These are phyloP conservation scores for Neurospora sp. DNA, from an alignment of 495 filamentous ascomycete genomes.

Conservation along the genomic window DNA sequence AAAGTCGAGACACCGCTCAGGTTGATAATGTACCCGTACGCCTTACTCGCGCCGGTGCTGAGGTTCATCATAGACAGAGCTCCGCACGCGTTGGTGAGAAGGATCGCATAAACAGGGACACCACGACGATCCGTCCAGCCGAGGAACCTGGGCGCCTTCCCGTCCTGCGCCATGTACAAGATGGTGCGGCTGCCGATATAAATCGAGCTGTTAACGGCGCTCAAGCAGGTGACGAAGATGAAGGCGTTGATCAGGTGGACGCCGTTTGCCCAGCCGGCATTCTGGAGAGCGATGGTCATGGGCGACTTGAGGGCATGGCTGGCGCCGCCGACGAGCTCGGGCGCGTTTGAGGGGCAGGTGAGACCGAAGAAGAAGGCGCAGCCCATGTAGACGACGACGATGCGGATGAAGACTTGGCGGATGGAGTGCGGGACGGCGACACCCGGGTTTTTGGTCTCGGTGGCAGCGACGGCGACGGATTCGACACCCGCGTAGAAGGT, in stretches of 20 bases:
- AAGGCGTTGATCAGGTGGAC: conserved; percentile 63
- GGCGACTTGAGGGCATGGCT: conserved; percentile 42
- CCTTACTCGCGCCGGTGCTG: conserved; percentile 46
- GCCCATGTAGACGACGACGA: conserved; percentile 65
- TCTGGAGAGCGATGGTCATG: conserved; percentile 51
- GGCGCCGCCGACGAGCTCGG: conserved; percentile 37
- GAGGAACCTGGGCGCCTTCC: conserved; percentile 56
- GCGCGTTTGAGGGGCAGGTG: conserved; percentile 39
- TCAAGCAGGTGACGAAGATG: conserved; percentile 58
- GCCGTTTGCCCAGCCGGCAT: conserved; percentile 43
- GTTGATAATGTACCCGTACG: conserved; percentile 42
- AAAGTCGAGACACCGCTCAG: conserved; percentile 50
- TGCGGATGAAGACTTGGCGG: conserved; percentile 65
- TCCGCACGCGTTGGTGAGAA: conserved; percentile 54
- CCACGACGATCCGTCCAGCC: conserved; percentile 52
- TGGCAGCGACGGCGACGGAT: conserved; percentile 62
- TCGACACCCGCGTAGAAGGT: conserved; percentile 71
- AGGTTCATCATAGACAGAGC: conserved; percentile 59
- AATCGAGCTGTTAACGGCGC: conserved; percentile 58
- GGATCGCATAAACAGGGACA: conserved; percentile 53
- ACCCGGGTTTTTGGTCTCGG: conserved; percentile 63
- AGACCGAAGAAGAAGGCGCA: conserved; percentile 63
- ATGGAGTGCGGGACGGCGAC: conserved; percentile 62
- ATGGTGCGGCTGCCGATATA: conserved; percentile 59
- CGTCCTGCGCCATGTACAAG: conserved; percentile 53